Percentiles rank a stretch among this genome's conserved stretches.
phyloP scores from a whole-genome alignment of 352 stramenopile genomes.

The Pythium grandisporangium region DNA sequence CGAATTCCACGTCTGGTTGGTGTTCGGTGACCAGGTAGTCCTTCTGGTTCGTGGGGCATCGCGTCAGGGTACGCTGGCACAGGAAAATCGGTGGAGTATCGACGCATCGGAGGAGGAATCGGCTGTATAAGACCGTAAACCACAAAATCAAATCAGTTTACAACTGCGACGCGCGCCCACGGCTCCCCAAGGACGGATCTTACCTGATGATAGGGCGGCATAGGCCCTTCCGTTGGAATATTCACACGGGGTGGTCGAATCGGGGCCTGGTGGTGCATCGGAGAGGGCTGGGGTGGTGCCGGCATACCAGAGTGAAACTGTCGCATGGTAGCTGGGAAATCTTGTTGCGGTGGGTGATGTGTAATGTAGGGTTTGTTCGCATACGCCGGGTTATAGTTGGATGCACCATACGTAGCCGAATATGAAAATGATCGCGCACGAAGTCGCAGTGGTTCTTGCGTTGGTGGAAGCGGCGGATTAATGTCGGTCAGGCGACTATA shows the following conservation, averaged over 20 bases:
- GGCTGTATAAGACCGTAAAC: no score
- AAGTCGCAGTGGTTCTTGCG: slow-evolving; percentile 55
- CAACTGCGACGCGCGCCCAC: no score
- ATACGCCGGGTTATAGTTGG: slow-evolving; percentile 35
- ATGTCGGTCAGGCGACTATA: slow-evolving; percentile 32
- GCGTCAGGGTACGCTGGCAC: slow-evolving; percentile 53
- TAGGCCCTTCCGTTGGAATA: slow-evolving; percentile 56
- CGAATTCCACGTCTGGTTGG: slow-evolving; percentile 38
- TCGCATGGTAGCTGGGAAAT: slow-evolving; percentile 51
- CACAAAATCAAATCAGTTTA: no score
- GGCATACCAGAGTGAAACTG: slow-evolving; percentile 30
- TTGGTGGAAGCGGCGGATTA: slow-evolving; percentile 57
- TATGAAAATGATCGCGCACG: slow-evolving; percentile 74
- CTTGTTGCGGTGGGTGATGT: slow-evolving; percentile 20
- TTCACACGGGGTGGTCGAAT: slow-evolving; percentile 57
- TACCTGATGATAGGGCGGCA: slow-evolving; percentile 63
- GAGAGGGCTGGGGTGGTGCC: slow-evolving; percentile 22
- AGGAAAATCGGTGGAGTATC: slow-evolving; percentile 68
- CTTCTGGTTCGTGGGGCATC: slow-evolving; percentile 30
- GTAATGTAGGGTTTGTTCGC: slow-evolving; percentile 39
- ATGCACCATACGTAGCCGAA: slow-evolving; percentile 40
- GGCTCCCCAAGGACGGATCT: no score
- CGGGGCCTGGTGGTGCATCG: slow-evolving; percentile 10
- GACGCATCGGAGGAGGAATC: slow-evolving; percentile 34
- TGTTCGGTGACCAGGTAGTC: slow-evolving; percentile 19